Evolutionary conservation across 345 rosid species (phyloP).

Genomic region (Cardamine chenopodiifolia): DNA sequence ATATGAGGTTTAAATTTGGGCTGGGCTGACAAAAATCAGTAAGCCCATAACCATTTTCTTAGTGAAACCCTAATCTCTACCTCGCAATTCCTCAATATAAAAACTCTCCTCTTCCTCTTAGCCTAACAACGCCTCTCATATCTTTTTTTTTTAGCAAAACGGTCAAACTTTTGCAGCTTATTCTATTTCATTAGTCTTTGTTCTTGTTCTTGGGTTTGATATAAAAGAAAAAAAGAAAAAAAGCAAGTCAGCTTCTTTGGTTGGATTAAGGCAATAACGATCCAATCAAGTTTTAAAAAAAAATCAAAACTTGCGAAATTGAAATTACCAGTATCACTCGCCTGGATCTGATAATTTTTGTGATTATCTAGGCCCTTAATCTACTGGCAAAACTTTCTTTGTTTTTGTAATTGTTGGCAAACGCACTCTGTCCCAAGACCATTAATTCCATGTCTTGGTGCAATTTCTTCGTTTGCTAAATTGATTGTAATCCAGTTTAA

Average conservation of each 20-base stretch:
- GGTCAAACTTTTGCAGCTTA: background rate
- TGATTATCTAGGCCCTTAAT: conserved; percentile 45
- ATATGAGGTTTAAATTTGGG: too few species aligned
- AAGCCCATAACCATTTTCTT: conserved; percentile 1
- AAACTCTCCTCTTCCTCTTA: background rate
- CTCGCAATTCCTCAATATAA: background rate
- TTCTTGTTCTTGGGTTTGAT: background rate
- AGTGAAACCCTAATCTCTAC: conserved; percentile 24
- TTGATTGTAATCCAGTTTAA: conserved; percentile 6
- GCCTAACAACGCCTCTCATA: background rate
- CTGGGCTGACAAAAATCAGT: background rate
- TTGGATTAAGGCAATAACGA: conserved; percentile 19
- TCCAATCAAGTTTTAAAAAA: conserved; percentile 30
- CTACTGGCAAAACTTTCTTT: conserved; percentile 26
- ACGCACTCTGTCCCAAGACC: conserved; percentile 49
- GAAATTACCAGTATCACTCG: conserved; percentile 41
- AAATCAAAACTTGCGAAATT: conserved; percentile 38
- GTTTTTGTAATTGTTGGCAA: conserved; percentile 1
- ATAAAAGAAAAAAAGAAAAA: accelerated
- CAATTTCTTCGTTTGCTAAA: conserved; percentile 48
- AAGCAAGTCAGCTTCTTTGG: conserved; percentile 45
- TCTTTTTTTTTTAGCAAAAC: background rate
- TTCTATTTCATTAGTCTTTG: too few species aligned
- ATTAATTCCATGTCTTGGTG: conserved; percentile 42
- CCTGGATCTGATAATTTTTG: conserved; percentile 40